phyloP scores from a whole-genome alignment of 1,284 basidiomycete genomes.

The Sanghuangporus weigelae region DNA sequence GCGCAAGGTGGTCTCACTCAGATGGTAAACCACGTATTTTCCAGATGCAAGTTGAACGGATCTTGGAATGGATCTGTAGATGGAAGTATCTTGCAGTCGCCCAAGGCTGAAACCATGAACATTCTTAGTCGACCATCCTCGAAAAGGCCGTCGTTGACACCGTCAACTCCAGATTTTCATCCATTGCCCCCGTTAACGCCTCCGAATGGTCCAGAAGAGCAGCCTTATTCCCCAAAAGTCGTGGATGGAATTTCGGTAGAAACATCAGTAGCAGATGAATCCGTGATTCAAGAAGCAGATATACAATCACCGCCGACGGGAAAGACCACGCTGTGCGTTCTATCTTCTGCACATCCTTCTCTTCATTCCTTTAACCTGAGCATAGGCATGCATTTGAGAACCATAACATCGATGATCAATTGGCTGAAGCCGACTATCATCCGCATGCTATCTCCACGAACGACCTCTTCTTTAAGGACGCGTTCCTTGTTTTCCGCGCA shows the following conservation, averaged over 20 bases:
- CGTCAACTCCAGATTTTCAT: conserved; percentile 28
- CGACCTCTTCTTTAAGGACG: conserved; percentile 92
- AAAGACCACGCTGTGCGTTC: conserved; percentile 10
- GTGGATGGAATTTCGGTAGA: conserved; percentile 13
- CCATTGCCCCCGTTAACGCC: conserved; percentile 21
- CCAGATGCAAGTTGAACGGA: conserved; percentile 50
- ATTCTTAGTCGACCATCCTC: conserved; percentile 19
- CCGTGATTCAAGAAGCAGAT: neutral
- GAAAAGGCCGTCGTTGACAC: conserved; percentile 24
- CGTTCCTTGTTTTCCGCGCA: conserved; percentile 93
- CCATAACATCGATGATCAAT: conserved; percentile 28
- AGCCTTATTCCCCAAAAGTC: conserved; percentile 10
- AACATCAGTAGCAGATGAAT: conserved; percentile 8
- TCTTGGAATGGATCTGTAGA: conserved; percentile 26
- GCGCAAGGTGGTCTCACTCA: conserved; percentile 95
- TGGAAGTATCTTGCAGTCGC: conserved; percentile 19
- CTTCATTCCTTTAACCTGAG: neutral
- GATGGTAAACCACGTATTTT: conserved; percentile 95
- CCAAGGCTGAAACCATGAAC: conserved; percentile 20
- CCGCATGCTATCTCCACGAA: conserved; percentile 47
- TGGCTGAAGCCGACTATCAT: conserved; percentile 21
- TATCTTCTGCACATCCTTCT: neutral
- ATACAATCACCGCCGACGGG: conserved; percentile 4
- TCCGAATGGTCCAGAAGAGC: conserved; percentile 9
- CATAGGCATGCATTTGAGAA: conserved; percentile 24